Evolutionary conservation across 345 rosid species (phyloP), one percentile per base, ranked within the genome.

Genomic region (Pugionium cornutum): DNA sequence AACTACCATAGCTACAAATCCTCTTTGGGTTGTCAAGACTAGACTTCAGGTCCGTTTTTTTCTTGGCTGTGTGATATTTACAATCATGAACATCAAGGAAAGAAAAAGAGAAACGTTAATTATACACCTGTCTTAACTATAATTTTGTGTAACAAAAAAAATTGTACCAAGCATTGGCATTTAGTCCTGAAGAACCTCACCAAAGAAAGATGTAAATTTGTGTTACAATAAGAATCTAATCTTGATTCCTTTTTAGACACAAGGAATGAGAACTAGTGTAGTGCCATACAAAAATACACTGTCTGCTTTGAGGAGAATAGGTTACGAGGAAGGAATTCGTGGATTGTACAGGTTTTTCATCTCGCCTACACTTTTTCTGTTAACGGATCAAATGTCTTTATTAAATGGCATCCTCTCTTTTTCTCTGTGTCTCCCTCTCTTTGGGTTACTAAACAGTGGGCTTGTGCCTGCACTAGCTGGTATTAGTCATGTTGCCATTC

Each of bases 21-120:
- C 97, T 73, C 91, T 88, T 68, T 91, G 97, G 97, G 97, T 87
- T 78, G 97, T 89, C 66, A 89, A 89, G 83, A 87, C 95, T 66
- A 78, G 97, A 74, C 89, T 85, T 66, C 97, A 91, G 78, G 92
- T 91, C 59, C 1, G 81, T 70, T 27, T 58, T 6, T 37, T 49
- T 33, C 53, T 27, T 31, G 30, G 29, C 50, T 26, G 18, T 18
- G 18, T 18, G 2, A 52, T 72, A 7, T 48, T 3, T 56, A 32
- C 32, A n/a, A 42, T 34, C 30, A 40, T 18, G 40, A 27, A 5
- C 25, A 29, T 49, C 35, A 27, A 9, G 48, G 1, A 6, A 31
- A 7, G 7, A 26, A 18, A 44, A 30, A 33, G n/a, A 11, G 60
- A n/a, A 47, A 41, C 9, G 32, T 56, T 56, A 5, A 18, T 36